A percentile compares a stretch with the other conserved stretches of the same genome.
These are phyloP conservation scores for Apiosordaria backusii DNA, from an alignment of 495 filamentous ascomycete genomes.

Conservation along the genomic window DNA sequence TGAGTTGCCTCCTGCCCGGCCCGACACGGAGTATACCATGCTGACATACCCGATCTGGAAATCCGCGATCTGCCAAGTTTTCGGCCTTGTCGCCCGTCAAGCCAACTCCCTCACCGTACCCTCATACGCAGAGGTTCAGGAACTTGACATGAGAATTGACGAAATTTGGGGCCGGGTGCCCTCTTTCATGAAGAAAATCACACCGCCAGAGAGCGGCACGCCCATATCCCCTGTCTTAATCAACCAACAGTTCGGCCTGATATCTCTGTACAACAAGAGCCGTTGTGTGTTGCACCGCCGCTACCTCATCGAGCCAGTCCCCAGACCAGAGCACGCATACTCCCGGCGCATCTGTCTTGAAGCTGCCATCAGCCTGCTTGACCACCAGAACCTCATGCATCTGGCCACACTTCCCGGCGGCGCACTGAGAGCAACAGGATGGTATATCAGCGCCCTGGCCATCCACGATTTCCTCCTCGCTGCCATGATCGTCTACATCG, in stretches of 20 bases:
- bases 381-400: constrained; percentile 38
- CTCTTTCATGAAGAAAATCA: constrained; percentile 51
- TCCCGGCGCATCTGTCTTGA: constrained; percentile 65
- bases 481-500: constrained; percentile 44
- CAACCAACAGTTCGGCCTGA: constrained; percentile 67
- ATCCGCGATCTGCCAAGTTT: constrained; percentile 34
- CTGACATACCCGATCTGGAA: constrained; percentile 51
- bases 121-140: constrained; percentile 64
- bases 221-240: constrained; percentile 60
- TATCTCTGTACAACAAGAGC: constrained; percentile 68
- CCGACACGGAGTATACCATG: constrained; percentile 43
- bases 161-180: constrained; percentile 57
- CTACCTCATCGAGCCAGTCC: constrained; percentile 57
- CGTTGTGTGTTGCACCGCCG: constrained; percentile 70
- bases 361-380: constrained; percentile 61
- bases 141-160: constrained; percentile 59
- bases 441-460: constrained; percentile 42
- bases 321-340: constrained; percentile 60
- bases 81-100: constrained; percentile 38
- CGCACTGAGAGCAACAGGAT: constrained; percentile 35
- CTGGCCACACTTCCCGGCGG: constrained; percentile 40
- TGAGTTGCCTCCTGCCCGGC: constrained; percentile 42
- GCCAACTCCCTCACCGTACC: constrained; percentile 38
- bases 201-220: constrained; percentile 57
- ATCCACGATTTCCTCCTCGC: constrained; percentile 50